Base-by-base conservation (phyloP, 1,284 basidiomycete genomes). In the Boletus mariae region DNA sequence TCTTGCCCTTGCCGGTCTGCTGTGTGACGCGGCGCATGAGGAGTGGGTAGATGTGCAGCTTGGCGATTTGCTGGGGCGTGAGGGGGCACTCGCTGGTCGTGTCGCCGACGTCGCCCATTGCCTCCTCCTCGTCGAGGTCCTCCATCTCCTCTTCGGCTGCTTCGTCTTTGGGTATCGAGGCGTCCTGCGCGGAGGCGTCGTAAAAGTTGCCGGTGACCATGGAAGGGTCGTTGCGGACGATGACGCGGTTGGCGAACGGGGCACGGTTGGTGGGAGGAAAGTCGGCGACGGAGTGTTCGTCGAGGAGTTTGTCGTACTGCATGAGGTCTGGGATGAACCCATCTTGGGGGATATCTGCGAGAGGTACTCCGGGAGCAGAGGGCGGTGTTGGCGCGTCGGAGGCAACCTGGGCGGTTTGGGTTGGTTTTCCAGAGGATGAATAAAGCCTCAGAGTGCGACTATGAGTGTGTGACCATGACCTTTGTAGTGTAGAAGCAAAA, bases 1-100 rank as follows among this genome's bases (percentile, higher is more conserved):
- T 84, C 64, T 91, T 92, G 37, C 92, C 92, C 71, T 95, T 95
- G 50, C 85, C 84, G 0, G 91, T 94, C 77, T 94, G 91, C 58
- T 90, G 86, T 4, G 83, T 84, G 60, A 92, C 83, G 45, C 82
- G 76, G 4, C 84, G 80, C 43, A 66, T 67, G 60, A 87, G 68
- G 54, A 90, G 74, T 1, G 81, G 78, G 58, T 83, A 86, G 26
- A 76, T 69, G 65, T 84, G 80, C 31, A 87, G 72, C 32, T 71
- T 68, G 34, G 64, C 52, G 44, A 74, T 41, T n/a, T 66, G 60
- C 12, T 35, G 7, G 3, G 54, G 60, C 9, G 64, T 55, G 43
- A 66, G 61, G 3, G 65, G 62, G 9, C 47, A 55, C 28, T 53
- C 59, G 38, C 58, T 58, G 11, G 59, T 34, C 45, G 62, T 61